Conservation (phyloP, 2,329 filamentous ascomycete species). For the Fusarium domesticum region DNA sequence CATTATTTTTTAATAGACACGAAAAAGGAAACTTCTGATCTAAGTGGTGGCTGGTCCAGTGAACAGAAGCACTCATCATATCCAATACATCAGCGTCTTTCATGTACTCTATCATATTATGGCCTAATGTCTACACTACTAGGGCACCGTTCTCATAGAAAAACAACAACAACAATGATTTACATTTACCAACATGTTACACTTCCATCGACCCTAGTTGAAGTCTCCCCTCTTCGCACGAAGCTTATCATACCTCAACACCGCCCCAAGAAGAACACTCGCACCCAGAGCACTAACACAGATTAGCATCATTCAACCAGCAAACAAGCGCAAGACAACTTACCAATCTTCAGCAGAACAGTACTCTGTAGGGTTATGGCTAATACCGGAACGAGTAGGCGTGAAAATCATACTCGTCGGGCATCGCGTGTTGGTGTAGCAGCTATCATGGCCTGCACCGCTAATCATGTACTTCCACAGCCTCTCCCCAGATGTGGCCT, state of each 20-base stretch:
- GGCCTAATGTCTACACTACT: too few species aligned
- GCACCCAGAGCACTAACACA: conserved; percentile 22
- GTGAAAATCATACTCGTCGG: conserved; percentile 37
- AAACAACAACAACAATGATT: too few species aligned
- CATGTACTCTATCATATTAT: too few species aligned
- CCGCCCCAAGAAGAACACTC: conserved; percentile 27
- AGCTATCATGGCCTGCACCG: conserved; percentile 36
- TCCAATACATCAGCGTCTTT: too few species aligned
- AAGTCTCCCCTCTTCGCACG: not conserved
- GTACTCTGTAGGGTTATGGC: conserved; percentile 28
- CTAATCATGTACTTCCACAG: conserved; percentile 28
- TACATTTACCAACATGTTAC: too few species aligned
- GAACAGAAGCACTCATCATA: too few species aligned
- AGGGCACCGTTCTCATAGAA: too few species aligned
- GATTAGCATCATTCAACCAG: not conserved
- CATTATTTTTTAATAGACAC: too few species aligned
- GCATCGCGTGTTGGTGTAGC: conserved; percentile 29
- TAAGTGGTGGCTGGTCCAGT: too few species aligned
- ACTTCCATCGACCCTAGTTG: not conserved
- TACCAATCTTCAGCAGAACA: conserved; percentile 31
- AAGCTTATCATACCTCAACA: conserved; percentile 19
- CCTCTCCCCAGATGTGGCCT: conserved; percentile 23
- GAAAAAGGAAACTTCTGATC: too few species aligned
- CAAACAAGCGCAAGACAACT: not conserved
- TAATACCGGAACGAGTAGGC: conserved; percentile 32